These are phyloP conservation scores for Ceratocystis cubensis DNA, from an alignment of 2,329 filamentous ascomycete species.

Conservation along the genomic window DNA sequence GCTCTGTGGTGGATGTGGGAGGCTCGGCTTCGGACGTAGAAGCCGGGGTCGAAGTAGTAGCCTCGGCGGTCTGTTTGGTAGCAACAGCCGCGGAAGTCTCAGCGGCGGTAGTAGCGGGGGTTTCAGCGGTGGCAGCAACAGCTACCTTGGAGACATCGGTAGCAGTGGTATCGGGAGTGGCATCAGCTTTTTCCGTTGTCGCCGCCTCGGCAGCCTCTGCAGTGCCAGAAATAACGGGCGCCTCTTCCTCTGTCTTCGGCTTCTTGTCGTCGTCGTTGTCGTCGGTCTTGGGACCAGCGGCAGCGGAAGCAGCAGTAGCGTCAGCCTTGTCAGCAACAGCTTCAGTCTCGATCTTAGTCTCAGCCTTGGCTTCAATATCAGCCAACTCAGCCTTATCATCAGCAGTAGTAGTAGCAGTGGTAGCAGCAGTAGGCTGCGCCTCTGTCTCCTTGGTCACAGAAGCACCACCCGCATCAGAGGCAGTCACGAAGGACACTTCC, in stretches of 20 bases:
- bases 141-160: not conserved
- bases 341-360: not conserved
- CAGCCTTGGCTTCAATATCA: not conserved
- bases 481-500: slow-evolving; percentile 4
- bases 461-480: slow-evolving; percentile 1
- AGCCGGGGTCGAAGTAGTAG: not conserved
- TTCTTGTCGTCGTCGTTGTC: not conserved
- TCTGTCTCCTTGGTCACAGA: not conserved
- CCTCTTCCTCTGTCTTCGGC: not conserved
- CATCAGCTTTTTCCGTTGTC: not conserved
- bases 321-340: not conserved
- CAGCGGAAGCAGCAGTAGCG: not conserved
- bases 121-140: not conserved
- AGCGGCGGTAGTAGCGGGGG: not conserved
- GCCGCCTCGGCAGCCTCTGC: too few species aligned
- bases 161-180: slow-evolving; percentile 13
- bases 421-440: not conserved
- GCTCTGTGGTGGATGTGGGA: slow-evolving; percentile 16
- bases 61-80: not conserved
- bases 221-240: too few species aligned
- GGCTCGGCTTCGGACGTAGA: slow-evolving; percentile 15
- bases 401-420: not conserved
- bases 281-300: not conserved
- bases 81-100: slow-evolving; percentile 1
- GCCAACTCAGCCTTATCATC: not conserved